Conservation (phyloP, 495 filamentous ascomycete species). For the Neurospora intermedia region DNA sequence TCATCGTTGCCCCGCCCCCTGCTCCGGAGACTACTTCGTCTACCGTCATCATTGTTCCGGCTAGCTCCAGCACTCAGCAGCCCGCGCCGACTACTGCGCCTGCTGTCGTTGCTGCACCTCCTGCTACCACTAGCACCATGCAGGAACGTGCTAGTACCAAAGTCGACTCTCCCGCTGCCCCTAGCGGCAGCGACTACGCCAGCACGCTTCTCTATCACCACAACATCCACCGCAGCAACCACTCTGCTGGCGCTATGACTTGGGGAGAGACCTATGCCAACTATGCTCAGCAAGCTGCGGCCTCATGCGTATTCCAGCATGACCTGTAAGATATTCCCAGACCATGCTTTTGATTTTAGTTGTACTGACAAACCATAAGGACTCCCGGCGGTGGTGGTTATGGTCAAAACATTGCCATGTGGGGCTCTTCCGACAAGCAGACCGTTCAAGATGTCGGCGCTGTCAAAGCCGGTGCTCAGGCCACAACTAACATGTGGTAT, state of each 20-base stretch:
- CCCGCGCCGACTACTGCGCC: neutral
- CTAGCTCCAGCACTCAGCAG: neutral
- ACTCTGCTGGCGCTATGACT: slow-evolving; percentile 52
- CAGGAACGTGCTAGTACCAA: slow-evolving; percentile 3
- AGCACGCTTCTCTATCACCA: slow-evolving; percentile 52
- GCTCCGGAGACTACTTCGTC: slow-evolving; percentile 10
- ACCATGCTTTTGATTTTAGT: neutral
- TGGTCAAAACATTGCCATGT: slow-evolving; percentile 73
- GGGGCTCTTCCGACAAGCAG: slow-evolving; percentile 18
- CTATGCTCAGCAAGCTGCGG: slow-evolving; percentile 42
- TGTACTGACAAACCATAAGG: slow-evolving; percentile 16
- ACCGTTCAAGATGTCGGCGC: slow-evolving; percentile 16
- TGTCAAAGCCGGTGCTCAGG: slow-evolving; percentile 42
- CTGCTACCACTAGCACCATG: slow-evolving; percentile 6
- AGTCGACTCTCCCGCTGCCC: slow-evolving; percentile 8
- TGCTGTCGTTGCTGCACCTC: slow-evolving; percentile 2
- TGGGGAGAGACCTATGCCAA: slow-evolving; percentile 53
- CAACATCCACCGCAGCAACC: slow-evolving; percentile 78
- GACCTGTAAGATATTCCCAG: slow-evolving; percentile 52
- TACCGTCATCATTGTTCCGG: slow-evolving; percentile 4
- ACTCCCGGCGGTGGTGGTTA: slow-evolving; percentile 51
- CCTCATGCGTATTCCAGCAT: slow-evolving; percentile 60
- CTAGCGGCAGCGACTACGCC: slow-evolving; percentile 17
- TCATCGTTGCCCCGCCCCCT: slow-evolving; percentile 2
- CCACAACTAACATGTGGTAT: slow-evolving; percentile 74